Evolutionary conservation across 2,329 filamentous ascomycete species (phyloP).

Genomic region (Diaporthe aspalathi): DNA sequence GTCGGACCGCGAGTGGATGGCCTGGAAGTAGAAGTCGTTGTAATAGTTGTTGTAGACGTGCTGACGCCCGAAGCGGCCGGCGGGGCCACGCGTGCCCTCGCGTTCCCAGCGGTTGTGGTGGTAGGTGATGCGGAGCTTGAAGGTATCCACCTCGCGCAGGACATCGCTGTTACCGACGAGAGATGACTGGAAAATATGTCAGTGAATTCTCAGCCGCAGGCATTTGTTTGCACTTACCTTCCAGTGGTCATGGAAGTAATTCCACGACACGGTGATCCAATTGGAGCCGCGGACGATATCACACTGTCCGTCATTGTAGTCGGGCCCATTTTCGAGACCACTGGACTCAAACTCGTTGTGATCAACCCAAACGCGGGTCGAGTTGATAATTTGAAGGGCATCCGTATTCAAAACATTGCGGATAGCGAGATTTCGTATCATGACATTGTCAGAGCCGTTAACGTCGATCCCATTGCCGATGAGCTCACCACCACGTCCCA

Average conservation of each 20-base stretch:
- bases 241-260: constrained; percentile 15
- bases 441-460: constrained; percentile 8
- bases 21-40: constrained; percentile 17
- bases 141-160: constrained; percentile 7
- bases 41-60: constrained; percentile 14
- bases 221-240: background rate
- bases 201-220: background rate
- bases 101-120: constrained; percentile 18
- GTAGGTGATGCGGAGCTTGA: constrained; percentile 17
- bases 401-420: background rate
- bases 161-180: constrained; percentile 3
- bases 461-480: constrained; percentile 7
- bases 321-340: background rate
- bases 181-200: background rate
- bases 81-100: background rate
- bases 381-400: constrained; percentile 5
- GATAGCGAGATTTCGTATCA: constrained; percentile 11
- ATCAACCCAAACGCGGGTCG: constrained; percentile 4
- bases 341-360: constrained; percentile 22
- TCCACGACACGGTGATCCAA: constrained; percentile 11
- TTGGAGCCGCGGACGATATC: constrained; percentile 18
- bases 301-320: constrained; percentile 10
- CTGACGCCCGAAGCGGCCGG: background rate
- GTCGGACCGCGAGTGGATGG: constrained; percentile 11
- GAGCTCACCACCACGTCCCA: constrained; percentile 8